Conservation (phyloP, 805 yeast genomes). For the Hermanozyma aechmeae region DNA sequence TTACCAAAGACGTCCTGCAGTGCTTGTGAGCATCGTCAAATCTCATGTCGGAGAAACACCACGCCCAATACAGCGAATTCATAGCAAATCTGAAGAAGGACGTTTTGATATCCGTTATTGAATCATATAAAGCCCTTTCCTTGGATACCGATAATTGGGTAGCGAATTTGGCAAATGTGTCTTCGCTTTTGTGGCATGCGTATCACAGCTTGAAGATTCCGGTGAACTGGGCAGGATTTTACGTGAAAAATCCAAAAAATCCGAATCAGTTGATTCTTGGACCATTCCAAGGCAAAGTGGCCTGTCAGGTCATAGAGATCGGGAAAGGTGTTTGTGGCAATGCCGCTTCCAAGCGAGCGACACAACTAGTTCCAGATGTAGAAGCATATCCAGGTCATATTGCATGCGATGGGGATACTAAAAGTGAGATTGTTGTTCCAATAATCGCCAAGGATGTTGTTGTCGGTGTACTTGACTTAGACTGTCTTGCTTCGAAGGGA, state of each 20-base stretch:
- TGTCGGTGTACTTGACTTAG: slow-evolving; percentile 80
- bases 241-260: slow-evolving; percentile 39
- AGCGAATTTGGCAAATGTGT: slow-evolving; percentile 76
- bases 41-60: slow-evolving; percentile 20
- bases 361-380: slow-evolving; percentile 77
- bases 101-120: slow-evolving; percentile 46
- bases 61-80: slow-evolving; percentile 70
- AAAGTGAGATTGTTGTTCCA: slow-evolving; percentile 91
- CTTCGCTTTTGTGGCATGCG: slow-evolving; percentile 84
- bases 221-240: slow-evolving; percentile 94
- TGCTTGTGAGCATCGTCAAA: not conserved
- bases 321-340: slow-evolving; percentile 92
- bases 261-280: slow-evolving; percentile 56
- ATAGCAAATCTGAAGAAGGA: slow-evolving; percentile 35
- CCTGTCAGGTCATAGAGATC: slow-evolving; percentile 72
- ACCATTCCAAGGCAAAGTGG: slow-evolving; percentile 95
- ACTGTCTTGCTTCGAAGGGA: slow-evolving; percentile 56
- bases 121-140: slow-evolving; percentile 57
- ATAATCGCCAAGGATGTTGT: slow-evolving; percentile 35
- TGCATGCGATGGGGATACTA: slow-evolving; percentile 94
- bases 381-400: slow-evolving; percentile 82
- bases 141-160: slow-evolving; percentile 74
- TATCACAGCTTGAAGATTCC: slow-evolving; percentile 49
- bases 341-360: slow-evolving; percentile 49
- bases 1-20: not conserved